Conservation (phyloP, 2,329 filamentous ascomycete species). For the Talaromyces amestolkiae region DNA sequence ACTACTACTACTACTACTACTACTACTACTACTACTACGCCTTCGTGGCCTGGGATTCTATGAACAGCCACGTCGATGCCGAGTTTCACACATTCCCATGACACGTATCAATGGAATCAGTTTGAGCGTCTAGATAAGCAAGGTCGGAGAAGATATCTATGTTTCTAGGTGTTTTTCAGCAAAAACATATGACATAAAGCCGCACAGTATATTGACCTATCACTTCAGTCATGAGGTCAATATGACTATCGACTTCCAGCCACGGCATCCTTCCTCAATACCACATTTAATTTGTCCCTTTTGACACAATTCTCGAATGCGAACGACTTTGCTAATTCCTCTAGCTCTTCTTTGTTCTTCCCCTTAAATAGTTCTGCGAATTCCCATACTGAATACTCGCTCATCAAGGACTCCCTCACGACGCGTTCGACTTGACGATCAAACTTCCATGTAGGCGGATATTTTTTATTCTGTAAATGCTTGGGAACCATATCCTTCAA, state of each 20-base stretch:
- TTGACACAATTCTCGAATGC: background rate
- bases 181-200: no score
- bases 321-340: background rate
- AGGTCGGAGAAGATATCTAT: no score
- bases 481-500: background rate
- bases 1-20: no score
- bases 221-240: no score
- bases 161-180: no score
- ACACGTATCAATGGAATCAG: no score
- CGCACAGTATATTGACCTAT: no score
- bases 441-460: background rate
- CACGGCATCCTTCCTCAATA: background rate
- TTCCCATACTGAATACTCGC: background rate
- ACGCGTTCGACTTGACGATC: background rate
- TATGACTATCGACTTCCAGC: background rate
- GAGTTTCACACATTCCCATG: no score
- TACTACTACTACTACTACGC: no score
- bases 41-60: no score
- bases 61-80: no score
- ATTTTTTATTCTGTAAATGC: background rate
- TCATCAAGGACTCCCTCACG: background rate
- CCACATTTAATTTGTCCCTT: background rate
- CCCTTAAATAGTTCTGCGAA: background rate
- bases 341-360: background rate
- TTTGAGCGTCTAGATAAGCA: no score